These are phyloP conservation scores for Alopecurus myosuroides DNA, from an alignment of 176 grass and related monocot species.

Conservation along the genomic window DNA sequence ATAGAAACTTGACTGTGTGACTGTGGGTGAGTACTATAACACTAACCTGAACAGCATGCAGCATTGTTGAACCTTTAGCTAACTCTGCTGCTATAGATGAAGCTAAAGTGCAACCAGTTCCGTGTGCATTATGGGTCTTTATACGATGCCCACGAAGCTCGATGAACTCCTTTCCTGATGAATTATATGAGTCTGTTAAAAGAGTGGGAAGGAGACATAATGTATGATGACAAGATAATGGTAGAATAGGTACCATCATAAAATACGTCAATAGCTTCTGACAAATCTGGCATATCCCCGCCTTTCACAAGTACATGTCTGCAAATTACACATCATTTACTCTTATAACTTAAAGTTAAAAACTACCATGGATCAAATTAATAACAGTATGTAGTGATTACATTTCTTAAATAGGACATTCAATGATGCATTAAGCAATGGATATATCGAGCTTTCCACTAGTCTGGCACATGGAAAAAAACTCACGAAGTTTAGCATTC, in stretches of 20 bases:
- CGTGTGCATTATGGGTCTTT: constrained; percentile 77
- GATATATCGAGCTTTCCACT: constrained; percentile 3
- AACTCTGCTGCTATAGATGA: constrained; percentile 89
- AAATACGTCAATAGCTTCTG: constrained; percentile 68
- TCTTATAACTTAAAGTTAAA: not conserved
- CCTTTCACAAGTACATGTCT: constrained; percentile 98
- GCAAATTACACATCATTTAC: constrained; percentile 24
- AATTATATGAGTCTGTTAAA: not conserved
- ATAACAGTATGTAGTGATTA: not conserved
- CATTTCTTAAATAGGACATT: not conserved
- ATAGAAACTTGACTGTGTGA: not conserved
- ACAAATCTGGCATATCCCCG: constrained; percentile 60
- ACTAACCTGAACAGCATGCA: constrained; percentile 71
- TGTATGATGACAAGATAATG: not conserved
- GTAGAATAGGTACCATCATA: constrained; percentile 64
- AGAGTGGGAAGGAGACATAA: not conserved
- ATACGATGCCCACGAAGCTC: constrained; percentile 62
- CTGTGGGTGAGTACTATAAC: not conserved
- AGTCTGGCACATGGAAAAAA: not conserved
- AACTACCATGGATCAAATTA: not conserved
- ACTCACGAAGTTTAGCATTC: not conserved
- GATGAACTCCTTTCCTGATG: constrained; percentile 75
- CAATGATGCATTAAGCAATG: not conserved
- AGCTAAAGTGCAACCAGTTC: constrained; percentile 96
- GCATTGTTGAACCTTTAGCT: constrained; percentile 78